Conservation (phyloP, 116 monocot species). For the Papilionanthe hybrid region DNA sequence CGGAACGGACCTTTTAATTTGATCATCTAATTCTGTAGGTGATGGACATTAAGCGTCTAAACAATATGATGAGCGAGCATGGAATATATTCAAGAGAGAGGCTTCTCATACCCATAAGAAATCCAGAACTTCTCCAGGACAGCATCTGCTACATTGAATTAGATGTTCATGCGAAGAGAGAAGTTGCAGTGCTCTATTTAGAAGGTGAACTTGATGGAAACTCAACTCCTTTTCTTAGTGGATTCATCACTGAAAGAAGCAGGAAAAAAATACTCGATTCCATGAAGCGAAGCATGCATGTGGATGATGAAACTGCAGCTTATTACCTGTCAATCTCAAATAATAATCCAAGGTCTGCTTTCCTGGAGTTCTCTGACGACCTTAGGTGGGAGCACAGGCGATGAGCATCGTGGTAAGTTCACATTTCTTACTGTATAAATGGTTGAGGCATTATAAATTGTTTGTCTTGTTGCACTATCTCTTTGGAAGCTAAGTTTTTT, state of each 20-base stretch:
- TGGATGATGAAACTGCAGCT: slow-evolving; percentile 81
- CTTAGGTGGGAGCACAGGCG: slow-evolving; percentile 69
- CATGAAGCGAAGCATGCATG: slow-evolving; percentile 74
- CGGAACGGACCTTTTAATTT: neutral
- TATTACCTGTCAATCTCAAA: slow-evolving; percentile 73
- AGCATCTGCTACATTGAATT: slow-evolving; percentile 77
- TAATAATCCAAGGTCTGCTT: slow-evolving; percentile 76
- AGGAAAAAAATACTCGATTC: slow-evolving; percentile 61
- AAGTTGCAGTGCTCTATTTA: slow-evolving; percentile 83
- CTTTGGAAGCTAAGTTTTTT: neutral
- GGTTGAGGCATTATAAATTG: neutral
- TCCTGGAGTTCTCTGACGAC: slow-evolving; percentile 66
- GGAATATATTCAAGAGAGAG: slow-evolving; percentile 85
- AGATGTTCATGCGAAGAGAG: slow-evolving; percentile 73
- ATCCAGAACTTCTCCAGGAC: slow-evolving; percentile 44
- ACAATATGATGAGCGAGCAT: slow-evolving; percentile 98
- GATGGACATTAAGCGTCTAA: slow-evolving; percentile 83
- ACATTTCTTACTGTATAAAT: neutral
- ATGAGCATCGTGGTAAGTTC: neutral
- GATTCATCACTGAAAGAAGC: slow-evolving; percentile 19
- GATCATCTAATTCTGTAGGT: slow-evolving; percentile 31
- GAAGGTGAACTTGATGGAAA: slow-evolving; percentile 41
- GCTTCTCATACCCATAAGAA: slow-evolving; percentile 74
- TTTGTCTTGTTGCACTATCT: neutral
- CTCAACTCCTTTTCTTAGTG: neutral